A percentile compares a stretch with the other conserved stretches of the same genome.
These are phyloP conservation scores for Sporobolomyces phaffii DNA, from an alignment of 768 basidiomycete genomes.

Conservation along the genomic window DNA sequence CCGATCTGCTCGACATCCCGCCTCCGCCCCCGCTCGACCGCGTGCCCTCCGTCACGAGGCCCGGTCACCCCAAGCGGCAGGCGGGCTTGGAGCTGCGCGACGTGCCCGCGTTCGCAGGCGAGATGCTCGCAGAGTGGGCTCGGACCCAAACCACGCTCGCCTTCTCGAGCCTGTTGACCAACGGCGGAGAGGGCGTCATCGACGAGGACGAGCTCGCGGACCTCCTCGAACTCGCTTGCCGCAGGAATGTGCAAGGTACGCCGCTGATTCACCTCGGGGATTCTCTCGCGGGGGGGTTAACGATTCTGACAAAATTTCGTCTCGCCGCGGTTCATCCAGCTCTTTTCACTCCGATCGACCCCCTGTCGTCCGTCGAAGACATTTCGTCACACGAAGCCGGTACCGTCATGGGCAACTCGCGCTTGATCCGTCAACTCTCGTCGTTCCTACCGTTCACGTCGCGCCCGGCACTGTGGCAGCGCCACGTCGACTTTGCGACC, in stretches of 20 bases:
- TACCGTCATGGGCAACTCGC: conserved; percentile 35
- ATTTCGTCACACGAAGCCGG: conserved; percentile 1
- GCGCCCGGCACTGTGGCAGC: conserved; percentile 13
- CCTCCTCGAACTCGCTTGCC: conserved; percentile 27
- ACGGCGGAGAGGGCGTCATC: conserved; percentile 7
- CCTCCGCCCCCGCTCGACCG: conserved; percentile 15
- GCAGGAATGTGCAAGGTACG: conserved; percentile 37
- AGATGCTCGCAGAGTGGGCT: conserved; percentile 36
- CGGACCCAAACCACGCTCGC: conserved; percentile 33
- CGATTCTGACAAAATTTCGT: no score
- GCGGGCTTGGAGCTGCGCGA: conserved; percentile 5
- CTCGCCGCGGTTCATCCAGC: no score
- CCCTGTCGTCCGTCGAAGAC: neutral
- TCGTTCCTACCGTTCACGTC: conserved; percentile 29
- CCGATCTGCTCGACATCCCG: conserved; percentile 23
- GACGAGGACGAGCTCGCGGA: conserved; percentile 27
- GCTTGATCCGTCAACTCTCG: conserved; percentile 26
- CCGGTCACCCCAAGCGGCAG: conserved; percentile 12
- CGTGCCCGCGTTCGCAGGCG: conserved; percentile 19
- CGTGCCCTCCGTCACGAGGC: conserved; percentile 30
- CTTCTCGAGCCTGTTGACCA: conserved; percentile 15
- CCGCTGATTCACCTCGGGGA: neutral
- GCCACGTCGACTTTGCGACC: conserved; percentile 34
- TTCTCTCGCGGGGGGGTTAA: no score
- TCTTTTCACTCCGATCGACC: conserved; percentile 38